These are phyloP conservation scores for Carex kokanica DNA, from an alignment of 176 grass and related monocot species.

Conservation along the genomic window DNA sequence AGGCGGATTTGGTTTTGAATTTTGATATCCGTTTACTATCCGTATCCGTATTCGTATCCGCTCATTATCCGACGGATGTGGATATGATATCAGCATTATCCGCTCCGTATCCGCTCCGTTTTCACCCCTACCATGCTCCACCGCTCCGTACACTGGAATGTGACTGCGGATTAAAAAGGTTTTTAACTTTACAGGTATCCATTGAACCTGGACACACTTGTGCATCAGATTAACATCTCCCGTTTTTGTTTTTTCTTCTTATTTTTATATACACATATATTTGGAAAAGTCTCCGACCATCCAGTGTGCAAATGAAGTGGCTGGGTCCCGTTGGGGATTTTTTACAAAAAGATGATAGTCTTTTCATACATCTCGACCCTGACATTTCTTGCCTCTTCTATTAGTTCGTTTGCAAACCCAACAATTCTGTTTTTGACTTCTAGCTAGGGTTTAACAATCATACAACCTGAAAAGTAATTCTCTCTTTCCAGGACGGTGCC, in stretches of 20 bases:
- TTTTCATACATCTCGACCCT: not conserved
- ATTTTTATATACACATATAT: not conserved
- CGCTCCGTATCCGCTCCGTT: too few relatives aligned
- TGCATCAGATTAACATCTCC: not conserved
- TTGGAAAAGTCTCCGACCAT: not conserved
- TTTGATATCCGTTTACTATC: too few relatives aligned
- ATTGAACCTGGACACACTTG: not conserved
- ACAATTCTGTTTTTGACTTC: not conserved
- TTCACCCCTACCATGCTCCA: too few relatives aligned
- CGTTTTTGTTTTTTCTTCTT: not conserved
- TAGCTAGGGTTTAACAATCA: too few relatives aligned
- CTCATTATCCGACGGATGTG: too few relatives aligned
- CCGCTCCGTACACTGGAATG: not conserved
- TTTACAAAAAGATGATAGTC: not conserved
- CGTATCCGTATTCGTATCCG: too few relatives aligned
- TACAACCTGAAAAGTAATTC: too few relatives aligned
- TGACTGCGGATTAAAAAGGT: not conserved
- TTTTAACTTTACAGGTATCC: not conserved
- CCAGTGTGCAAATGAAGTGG: not conserved
- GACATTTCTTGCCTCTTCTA: not conserved
- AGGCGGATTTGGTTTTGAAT: too few relatives aligned
- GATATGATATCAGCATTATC: too few relatives aligned
- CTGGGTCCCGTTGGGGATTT: not conserved
- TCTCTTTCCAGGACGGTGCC: not conserved
- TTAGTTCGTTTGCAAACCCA: not conserved